Evolutionary conservation across 2,329 filamentous ascomycete species (phyloP), one percentile per base, ranked within the genome.

Genomic region (Aspergillus aculeatus): DNA sequence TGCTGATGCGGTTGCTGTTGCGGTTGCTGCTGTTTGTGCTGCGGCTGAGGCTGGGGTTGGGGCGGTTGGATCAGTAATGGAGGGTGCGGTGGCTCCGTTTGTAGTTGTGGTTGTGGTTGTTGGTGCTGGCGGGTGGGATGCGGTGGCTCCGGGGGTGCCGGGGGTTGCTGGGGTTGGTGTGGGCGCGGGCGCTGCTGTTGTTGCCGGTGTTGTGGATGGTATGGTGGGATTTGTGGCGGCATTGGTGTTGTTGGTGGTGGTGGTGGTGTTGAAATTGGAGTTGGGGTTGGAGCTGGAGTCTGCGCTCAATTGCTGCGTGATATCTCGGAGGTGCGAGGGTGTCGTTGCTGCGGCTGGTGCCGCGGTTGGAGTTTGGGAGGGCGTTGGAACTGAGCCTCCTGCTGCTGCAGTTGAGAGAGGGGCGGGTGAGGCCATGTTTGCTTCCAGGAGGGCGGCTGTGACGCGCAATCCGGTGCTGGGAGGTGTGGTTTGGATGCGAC

Each of bases 201-300:
- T 50, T 41, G 65, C 48, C 41, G 66, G 59, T 54, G 65, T 59
- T 57, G 65, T 61, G 50, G 62, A 63, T 35, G 53, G 47, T 38
- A 76, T 72, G 29, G 76, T 69, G 50, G 75, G 70, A 60, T 77
- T 77, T 60, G 81, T 79, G 54, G 76, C 67, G 78, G 80, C 79
- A 41, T 21, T 69, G 50, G 23, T 58, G 49, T 47, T 35, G 47
- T 55, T 47, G 21, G 38, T 16, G 16, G 26, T 24, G 23, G 23
- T 11, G 31, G 11, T 11, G 23, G 23, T 11, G 31, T 5, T 11
- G 10, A 19, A 5, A 23, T 24, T 7, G 31, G 38, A 7, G 21
- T 11, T 35, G 23, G 38, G 12, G 31, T 47, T 31, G 41, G 38
- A 21, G 31, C 47, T 31, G 41, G 38, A 12, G 32, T 35, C 32